Conservation (phyloP, 78 protist genomes). For the Parvularia atlantis region DNA sequence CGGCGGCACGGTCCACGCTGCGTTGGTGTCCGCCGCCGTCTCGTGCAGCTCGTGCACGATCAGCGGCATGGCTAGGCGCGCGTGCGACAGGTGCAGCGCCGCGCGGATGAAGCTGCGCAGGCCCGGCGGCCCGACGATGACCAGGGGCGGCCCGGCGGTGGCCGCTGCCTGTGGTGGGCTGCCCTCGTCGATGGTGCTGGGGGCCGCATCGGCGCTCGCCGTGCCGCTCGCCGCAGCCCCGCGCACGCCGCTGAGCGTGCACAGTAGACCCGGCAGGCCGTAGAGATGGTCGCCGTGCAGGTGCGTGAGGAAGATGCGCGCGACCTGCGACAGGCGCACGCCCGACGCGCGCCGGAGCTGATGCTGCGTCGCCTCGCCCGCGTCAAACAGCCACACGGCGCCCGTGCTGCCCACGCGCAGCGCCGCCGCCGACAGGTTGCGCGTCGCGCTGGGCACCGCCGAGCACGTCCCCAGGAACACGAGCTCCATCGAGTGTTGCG, state of each 20-base stretch:
- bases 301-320: conserved; percentile 38
- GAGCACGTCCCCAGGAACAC: conserved; percentile 32
- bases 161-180: neutral
- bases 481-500: conserved; percentile 18
- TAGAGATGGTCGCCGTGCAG: conserved; percentile 46
- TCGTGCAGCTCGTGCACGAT: conserved; percentile 1
- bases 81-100: neutral
- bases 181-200: neutral
- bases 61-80: neutral
- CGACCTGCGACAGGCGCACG: neutral
- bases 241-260: neutral
- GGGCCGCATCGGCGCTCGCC: neutral
- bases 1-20: neutral
- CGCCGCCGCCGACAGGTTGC: conserved; percentile 11
- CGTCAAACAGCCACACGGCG: conserved; percentile 28
- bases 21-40: neutral
- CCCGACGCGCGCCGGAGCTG: neutral
- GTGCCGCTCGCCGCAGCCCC: neutral
- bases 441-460: conserved; percentile 12
- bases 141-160: conserved; percentile 8
- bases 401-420: neutral
- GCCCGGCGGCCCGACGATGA: conserved; percentile 30
- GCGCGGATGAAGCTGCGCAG: conserved; percentile 14
- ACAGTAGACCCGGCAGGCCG: conserved; percentile 36
- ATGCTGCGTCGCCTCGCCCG: conserved; percentile 33